Evolutionary conservation across 768 basidiomycete species (phyloP).

Genomic region (Dendrothele bispora): DNA sequence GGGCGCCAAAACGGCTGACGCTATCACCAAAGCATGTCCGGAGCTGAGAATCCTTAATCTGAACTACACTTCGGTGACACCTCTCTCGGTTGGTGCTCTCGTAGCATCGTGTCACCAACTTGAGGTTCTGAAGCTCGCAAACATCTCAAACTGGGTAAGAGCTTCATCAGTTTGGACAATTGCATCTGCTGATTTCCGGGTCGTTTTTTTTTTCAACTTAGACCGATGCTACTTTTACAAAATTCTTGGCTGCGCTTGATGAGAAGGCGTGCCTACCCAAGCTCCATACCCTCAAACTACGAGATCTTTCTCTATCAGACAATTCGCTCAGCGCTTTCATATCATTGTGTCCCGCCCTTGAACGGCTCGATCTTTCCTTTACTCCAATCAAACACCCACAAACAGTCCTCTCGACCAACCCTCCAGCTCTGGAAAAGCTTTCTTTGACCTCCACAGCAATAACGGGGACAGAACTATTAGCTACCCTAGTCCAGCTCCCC

Average conservation of each 20-base stretch:
- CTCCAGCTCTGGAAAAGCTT: constrained; percentile 53
- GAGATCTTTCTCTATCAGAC: constrained; percentile 54
- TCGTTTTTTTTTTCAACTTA: constrained; percentile 20
- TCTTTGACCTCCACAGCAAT: constrained; percentile 57
- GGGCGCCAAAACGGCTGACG: constrained; percentile 45
- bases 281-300: constrained; percentile 58
- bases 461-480: constrained; percentile 38
- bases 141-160: constrained; percentile 60
- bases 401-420: constrained; percentile 10
- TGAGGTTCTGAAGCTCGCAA: constrained; percentile 62
- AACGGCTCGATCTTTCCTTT: constrained; percentile 65
- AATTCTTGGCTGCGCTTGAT: constrained; percentile 29
- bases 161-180: background rate
- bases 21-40: constrained; percentile 40
- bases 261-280: constrained; percentile 31
- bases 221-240: constrained; percentile 58
- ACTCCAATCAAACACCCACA: constrained; percentile 48
- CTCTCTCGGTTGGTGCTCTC: constrained; percentile 45
- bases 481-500: constrained; percentile 36
- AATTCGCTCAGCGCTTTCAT: constrained; percentile 42
- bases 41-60: constrained; percentile 52
- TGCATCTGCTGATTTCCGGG: background rate
- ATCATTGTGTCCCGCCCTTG: constrained; percentile 46
- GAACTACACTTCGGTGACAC: constrained; percentile 58
- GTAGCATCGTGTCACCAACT: constrained; percentile 37